Percentiles rank a stretch among this genome's conserved stretches.
Conservation (phyloP, 768 basidiomycete species). For the Xerocomus spinulosus region DNA sequence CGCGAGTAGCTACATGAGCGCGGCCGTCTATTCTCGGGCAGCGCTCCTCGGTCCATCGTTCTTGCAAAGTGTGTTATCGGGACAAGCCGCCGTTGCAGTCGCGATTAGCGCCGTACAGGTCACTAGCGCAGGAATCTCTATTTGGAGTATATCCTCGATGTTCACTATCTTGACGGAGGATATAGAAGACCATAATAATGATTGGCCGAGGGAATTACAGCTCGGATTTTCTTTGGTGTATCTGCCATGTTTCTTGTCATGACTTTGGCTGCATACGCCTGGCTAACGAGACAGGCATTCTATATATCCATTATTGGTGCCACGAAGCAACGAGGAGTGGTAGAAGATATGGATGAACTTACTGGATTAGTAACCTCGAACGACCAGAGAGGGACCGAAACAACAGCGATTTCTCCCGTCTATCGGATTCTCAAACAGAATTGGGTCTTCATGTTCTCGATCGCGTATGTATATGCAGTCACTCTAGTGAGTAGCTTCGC, state of each 20-base stretch:
- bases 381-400: slow-evolving; percentile 16
- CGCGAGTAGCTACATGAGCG: slow-evolving; percentile 74
- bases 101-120: slow-evolving; percentile 76
- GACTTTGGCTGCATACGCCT: slow-evolving; percentile 50
- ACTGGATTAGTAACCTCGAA: slow-evolving; percentile 35
- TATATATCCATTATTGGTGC: slow-evolving; percentile 52
- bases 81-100: slow-evolving; percentile 82
- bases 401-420: slow-evolving; percentile 40
- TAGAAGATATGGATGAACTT: slow-evolving; percentile 23
- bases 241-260: slow-evolving; percentile 61
- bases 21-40: slow-evolving; percentile 70
- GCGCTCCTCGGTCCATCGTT: slow-evolving; percentile 71
- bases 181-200: slow-evolving; percentile 6
- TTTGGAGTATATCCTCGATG: slow-evolving; percentile 40
- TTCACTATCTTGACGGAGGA: slow-evolving; percentile 14
- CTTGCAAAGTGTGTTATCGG: slow-evolving; percentile 74
- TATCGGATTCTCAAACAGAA: slow-evolving; percentile 60
- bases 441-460: slow-evolving; percentile 61
- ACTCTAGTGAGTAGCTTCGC: slow-evolving; percentile 59
- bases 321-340: slow-evolving; percentile 37
- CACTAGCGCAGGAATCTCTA: slow-evolving; percentile 53
- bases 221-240: slow-evolving; percentile 67
- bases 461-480: slow-evolving; percentile 69
- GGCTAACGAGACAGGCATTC: slow-evolving; percentile 53
- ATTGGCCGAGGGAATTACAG: slow-evolving; percentile 59